A percentile compares a stretch with the other conserved stretches of the same genome.
Evolutionary conservation across 176 grass and related monocot genomes (phyloP).

Genomic region (Carex myosuroides): DNA sequence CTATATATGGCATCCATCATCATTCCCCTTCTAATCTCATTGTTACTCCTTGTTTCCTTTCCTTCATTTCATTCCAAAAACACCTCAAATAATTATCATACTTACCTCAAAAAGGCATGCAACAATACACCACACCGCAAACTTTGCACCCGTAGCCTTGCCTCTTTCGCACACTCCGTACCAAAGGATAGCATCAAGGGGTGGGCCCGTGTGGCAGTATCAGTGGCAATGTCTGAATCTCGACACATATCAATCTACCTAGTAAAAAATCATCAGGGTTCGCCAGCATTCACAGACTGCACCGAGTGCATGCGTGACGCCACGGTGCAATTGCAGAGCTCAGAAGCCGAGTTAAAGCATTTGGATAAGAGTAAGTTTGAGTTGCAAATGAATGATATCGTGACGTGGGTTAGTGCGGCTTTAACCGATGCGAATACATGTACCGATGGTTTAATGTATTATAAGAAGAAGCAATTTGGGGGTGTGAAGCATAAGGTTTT

Average conservation of each 20-base stretch:
- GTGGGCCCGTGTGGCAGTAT: constrained; percentile 2
- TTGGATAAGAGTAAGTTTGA: constrained; percentile 15
- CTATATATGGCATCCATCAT: not conserved
- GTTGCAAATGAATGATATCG: constrained; percentile 33
- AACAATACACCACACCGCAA: not conserved
- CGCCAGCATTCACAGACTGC: constrained; percentile 4
- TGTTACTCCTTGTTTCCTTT: not conserved
- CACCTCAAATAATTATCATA: not conserved
- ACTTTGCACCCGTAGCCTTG: constrained; percentile 3
- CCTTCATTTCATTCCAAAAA: constrained; percentile 12
- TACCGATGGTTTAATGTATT: constrained; percentile 15
- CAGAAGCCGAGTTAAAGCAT: not conserved
- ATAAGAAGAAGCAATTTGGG: not conserved
- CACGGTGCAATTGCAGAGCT: constrained; percentile 6
- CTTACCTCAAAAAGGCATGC: constrained; percentile 1
- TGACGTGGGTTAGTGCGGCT: constrained; percentile 34
- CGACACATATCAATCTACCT: not conserved
- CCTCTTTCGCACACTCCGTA: not conserved
- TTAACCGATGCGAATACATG: constrained; percentile 17
- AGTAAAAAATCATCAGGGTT: not conserved
- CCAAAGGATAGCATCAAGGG: not conserved
- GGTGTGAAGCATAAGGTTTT: constrained; percentile 12
- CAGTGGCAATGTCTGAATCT: not conserved
- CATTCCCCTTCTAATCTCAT: constrained; percentile 1
- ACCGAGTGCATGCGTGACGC: constrained; percentile 20